Conservation (phyloP, 1,284 basidiomycete species). For the Ganoderma sp. region DNA sequence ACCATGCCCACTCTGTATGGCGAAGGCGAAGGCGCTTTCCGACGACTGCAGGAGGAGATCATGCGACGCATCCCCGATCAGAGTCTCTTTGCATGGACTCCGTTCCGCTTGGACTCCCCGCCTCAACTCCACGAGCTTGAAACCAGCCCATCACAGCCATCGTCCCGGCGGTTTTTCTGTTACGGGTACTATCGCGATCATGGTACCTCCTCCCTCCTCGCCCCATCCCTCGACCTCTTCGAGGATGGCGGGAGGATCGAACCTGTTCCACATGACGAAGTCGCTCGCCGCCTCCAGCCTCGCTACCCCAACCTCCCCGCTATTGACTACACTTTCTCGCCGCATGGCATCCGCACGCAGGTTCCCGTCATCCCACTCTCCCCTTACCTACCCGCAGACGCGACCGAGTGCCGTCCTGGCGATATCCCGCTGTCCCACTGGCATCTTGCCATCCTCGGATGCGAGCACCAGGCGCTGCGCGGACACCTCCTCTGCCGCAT, state of each 20-base stretch:
- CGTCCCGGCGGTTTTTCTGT: not conserved
- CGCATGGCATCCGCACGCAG: not conserved
- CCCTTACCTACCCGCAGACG: not conserved
- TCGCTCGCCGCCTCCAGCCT: not conserved
- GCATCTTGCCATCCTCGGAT: not conserved
- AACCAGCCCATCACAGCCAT: not conserved
- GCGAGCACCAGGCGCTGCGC: not conserved
- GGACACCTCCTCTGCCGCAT: not conserved
- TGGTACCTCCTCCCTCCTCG: not conserved
- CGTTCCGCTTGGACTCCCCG: not conserved
- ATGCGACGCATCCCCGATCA: slow-evolving; percentile 16
- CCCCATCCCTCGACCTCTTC: not conserved
- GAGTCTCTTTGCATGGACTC: slow-evolving; percentile 19
- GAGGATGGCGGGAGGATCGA: not conserved
- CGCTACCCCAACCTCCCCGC: not conserved
- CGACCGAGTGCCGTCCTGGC: not conserved
- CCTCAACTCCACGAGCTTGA: not conserved
- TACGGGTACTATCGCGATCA: not conserved
- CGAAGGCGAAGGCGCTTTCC: slow-evolving; percentile 14
- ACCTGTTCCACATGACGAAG: not conserved
- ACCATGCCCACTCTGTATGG: slow-evolving; percentile 20
- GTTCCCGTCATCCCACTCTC: not conserved
- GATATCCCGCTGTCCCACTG: not conserved
- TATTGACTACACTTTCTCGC: not conserved
- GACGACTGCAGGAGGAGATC: slow-evolving; percentile 21